phyloP scores from a whole-genome alignment of 331 rosid species.

The Acacia concinna region DNA sequence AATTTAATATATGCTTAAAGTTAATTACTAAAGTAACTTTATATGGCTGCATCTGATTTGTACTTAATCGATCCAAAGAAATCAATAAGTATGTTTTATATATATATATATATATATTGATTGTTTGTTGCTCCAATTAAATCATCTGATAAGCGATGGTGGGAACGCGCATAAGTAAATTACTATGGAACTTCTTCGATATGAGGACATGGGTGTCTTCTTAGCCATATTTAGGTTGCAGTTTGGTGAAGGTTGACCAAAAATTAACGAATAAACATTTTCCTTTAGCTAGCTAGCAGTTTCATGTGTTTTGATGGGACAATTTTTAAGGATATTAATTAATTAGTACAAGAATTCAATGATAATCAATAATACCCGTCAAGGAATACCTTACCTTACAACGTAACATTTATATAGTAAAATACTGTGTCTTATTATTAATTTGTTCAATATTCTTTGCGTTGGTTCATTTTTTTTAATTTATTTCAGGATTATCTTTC shows the following conservation, averaged over 20 bases:
- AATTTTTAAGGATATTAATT: not conserved
- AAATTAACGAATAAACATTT: not conserved
- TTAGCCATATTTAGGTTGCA: constrained; percentile 4
- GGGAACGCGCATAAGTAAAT: not conserved
- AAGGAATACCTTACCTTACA: not conserved
- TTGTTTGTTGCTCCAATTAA: constrained; percentile 2
- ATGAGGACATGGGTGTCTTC: not conserved
- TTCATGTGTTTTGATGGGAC: not conserved
- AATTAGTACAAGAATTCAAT: not conserved
- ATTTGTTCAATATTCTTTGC: not conserved
- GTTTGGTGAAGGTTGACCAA: not conserved
- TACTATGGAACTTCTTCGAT: not conserved
- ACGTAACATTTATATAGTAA: too few species aligned
- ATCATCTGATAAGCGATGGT: constrained; percentile 15
- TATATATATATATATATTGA: too few species aligned
- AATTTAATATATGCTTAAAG: not conserved
- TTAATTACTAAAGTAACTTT: constrained; percentile 14
- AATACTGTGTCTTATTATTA: not conserved
- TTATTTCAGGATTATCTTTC: not conserved
- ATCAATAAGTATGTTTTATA: not conserved
- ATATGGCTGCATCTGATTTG: constrained; percentile 6
- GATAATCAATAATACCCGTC: not conserved
- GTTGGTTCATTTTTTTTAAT: not conserved
- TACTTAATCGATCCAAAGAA: not conserved
- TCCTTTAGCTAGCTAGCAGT: not conserved